Conservation (phyloP, 768 basidiomycete genomes). For the Xerocomellus chrysenteron region DNA sequence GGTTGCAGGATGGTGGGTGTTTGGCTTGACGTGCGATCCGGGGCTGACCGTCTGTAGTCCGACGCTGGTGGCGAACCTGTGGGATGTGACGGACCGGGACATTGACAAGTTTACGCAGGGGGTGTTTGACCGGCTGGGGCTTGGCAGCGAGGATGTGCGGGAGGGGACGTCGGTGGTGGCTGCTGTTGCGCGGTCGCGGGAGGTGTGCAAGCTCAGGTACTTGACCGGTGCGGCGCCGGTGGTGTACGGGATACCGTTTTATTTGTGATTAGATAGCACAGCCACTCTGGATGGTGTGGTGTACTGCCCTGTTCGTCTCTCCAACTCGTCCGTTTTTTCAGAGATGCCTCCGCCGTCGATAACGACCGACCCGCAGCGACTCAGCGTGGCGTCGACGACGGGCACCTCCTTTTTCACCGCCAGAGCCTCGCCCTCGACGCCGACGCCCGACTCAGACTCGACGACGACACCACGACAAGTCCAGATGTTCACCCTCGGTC, state of each 20-base stretch:
- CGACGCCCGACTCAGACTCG: conserved; percentile 19
- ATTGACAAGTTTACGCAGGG: conserved; percentile 90
- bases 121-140: conserved; percentile 71
- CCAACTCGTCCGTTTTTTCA: too few relatives aligned
- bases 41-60: conserved; percentile 51
- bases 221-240: conserved; percentile 94
- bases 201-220: conserved; percentile 85
- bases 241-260: conserved; percentile 94
- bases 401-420: conserved; percentile 29
- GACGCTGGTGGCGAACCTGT: conserved; percentile 89
- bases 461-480: conserved; percentile 38
- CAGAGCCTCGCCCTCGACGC: conserved; percentile 23
- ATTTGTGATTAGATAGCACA: conserved; percentile 43
- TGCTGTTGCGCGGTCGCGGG: conserved; percentile 79
- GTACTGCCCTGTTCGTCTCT: too few relatives aligned
- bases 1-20: conserved; percentile 91
- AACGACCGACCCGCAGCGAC: conserved; percentile 15
- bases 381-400: conserved; percentile 27
- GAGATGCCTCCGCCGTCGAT: neutral
- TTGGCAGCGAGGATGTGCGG: conserved; percentile 35
- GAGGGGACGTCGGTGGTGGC: conserved; percentile 53
- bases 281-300: too few relatives aligned
- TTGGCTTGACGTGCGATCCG: neutral
- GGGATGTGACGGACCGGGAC: conserved; percentile 98
- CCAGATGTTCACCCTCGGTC: conserved; percentile 31